Evolutionary conservation across 192 early-diverging fungal species (phyloP).

Genomic region (Backusella westeae): DNA sequence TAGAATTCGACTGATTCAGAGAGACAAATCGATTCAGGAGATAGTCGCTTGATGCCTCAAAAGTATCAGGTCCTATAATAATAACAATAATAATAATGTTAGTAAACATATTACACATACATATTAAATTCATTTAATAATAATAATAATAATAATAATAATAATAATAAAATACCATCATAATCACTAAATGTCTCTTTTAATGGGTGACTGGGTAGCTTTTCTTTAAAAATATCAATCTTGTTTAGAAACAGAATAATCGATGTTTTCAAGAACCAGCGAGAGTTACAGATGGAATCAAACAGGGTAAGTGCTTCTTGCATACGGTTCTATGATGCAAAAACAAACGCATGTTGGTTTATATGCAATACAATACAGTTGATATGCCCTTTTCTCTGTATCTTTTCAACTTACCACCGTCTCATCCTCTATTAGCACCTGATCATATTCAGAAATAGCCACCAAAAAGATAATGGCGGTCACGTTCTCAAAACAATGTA

Average conservation of each 20-base stretch:
- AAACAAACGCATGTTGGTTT: neutral
- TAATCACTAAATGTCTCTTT: constrained; percentile 89
- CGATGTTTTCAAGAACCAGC: constrained; percentile 95
- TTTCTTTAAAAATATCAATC: constrained; percentile 94
- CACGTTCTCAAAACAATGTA: constrained; percentile 98
- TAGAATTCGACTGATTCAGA: constrained; percentile 70
- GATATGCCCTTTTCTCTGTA: no score
- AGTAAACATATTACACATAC: neutral
- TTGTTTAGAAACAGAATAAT: constrained; percentile 99
- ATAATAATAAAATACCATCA: constrained; percentile 40
- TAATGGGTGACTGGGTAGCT: constrained; percentile 81
- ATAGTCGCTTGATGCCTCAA: constrained; percentile 72
- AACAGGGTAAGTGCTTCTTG: constrained; percentile 95
- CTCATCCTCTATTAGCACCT: constrained; percentile 93
- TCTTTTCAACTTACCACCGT: constrained; percentile 56
- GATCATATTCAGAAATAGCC: constrained; percentile 95
- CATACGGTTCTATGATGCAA: constrained; percentile 76
- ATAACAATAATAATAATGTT: neutral
- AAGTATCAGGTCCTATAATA: constrained; percentile 56
- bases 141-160: neutral
- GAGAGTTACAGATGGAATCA: constrained; percentile 95
- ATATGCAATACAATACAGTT: neutral
- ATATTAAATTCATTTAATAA: neutral
- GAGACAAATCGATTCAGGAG: constrained; percentile 76
- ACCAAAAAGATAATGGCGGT: constrained; percentile 97